These are phyloP conservation scores for Haplosporangium sp. DNA, from an alignment of 371 early-diverging fungal genomes.

Conservation along the genomic window DNA sequence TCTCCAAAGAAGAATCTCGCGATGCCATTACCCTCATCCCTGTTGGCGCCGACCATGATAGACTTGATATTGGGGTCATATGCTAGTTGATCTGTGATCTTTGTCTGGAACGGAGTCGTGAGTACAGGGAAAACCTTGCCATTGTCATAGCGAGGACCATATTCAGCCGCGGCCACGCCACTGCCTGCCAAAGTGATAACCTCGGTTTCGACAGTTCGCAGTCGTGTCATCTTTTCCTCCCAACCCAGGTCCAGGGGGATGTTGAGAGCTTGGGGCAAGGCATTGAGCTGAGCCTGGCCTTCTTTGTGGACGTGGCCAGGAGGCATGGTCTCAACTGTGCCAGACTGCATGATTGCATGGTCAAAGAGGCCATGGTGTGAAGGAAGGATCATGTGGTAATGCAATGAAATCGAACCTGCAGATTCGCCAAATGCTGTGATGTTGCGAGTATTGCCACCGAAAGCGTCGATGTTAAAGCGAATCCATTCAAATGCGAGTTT, in stretches of 20 bases:
- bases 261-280: slow-evolving; percentile 13
- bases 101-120: no score
- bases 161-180: no score
- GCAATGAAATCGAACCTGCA: slow-evolving; percentile 58
- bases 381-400: slow-evolving; percentile 24
- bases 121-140: no score
- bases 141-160: no score
- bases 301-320: slow-evolving; percentile 10
- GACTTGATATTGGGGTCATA: no score
- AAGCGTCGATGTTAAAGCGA: slow-evolving; percentile 55
- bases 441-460: slow-evolving; percentile 61
- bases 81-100: no score
- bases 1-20: background rate
- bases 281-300: slow-evolving; percentile 21
- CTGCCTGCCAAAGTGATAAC: no score
- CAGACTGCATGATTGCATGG: slow-evolving; percentile 47
- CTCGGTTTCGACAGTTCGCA: background rate
- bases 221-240: slow-evolving; percentile 4
- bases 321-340: slow-evolving; percentile 16
- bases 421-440: slow-evolving; percentile 61
- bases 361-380: slow-evolving; percentile 43
- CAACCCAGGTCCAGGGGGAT: background rate
- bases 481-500: slow-evolving; percentile 60
- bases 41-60: background rate
- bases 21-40: background rate